Evolutionary conservation across 2,329 filamentous ascomycete genomes (phyloP).

Genomic region (Fusarium graminum): DNA sequence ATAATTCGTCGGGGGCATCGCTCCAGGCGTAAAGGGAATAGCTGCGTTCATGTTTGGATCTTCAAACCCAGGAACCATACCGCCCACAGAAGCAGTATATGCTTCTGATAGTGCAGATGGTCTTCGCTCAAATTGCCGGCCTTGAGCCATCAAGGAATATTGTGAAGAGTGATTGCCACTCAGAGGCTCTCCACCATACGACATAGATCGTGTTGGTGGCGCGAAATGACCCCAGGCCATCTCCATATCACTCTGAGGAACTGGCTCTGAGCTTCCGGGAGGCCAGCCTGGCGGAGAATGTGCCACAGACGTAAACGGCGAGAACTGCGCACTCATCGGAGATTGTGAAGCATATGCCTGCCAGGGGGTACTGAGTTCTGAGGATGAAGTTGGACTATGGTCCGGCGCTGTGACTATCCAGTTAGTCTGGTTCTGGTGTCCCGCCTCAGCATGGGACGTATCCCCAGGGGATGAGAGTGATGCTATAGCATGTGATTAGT

Average conservation of each 20-base stretch:
- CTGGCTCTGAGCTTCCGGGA: constrained; percentile 53
- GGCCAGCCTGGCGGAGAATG: constrained; percentile 59
- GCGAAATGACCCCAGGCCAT: constrained; percentile 61
- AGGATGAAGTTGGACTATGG: constrained; percentile 57
- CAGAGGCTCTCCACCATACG: constrained; percentile 61
- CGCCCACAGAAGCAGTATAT: constrained; percentile 58
- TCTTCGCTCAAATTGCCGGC: constrained; percentile 60
- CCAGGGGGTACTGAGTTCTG: constrained; percentile 63
- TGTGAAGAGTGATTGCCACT: constrained; percentile 53
- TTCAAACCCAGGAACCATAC: constrained; percentile 55
- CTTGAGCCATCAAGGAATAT: constrained; percentile 58
- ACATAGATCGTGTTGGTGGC: constrained; percentile 61
- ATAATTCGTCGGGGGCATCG: constrained; percentile 56
- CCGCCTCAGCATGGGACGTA: constrained; percentile 50
- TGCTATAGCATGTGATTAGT: constrained; percentile 28
- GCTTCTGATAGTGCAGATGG: constrained; percentile 59
- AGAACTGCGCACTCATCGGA: constrained; percentile 63
- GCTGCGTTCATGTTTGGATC: constrained; percentile 50
- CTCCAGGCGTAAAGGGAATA: constrained; percentile 56
- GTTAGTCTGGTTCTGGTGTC: constrained; percentile 54
- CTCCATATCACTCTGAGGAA: constrained; percentile 57
- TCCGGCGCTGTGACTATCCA: constrained; percentile 62
- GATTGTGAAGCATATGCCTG: constrained; percentile 64
- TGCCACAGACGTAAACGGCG: constrained; percentile 62
- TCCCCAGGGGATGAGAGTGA: constrained; percentile 27